Conservation (phyloP, 371 early-diverging fungal species). For the Apophysomyces ossiformis region DNA sequence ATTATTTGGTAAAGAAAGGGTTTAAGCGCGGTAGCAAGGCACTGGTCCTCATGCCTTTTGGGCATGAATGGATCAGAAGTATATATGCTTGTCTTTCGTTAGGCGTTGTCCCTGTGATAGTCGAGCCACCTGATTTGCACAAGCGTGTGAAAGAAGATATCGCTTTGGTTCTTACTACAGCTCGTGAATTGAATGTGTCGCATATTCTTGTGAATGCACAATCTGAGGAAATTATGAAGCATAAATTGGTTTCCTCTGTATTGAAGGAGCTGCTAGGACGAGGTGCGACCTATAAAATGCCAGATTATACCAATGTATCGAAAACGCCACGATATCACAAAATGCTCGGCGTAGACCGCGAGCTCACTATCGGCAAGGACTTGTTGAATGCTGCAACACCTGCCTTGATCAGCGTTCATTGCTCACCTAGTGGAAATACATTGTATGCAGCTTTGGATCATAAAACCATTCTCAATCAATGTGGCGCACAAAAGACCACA, state of each 20-base stretch:
- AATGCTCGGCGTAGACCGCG: slow-evolving; percentile 57
- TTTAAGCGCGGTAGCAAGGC: slow-evolving; percentile 65
- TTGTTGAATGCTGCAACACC: slow-evolving; percentile 33
- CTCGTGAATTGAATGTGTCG: slow-evolving; percentile 62
- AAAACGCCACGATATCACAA: slow-evolving; percentile 58
- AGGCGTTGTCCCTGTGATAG: slow-evolving; percentile 77
- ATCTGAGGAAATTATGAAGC: slow-evolving; percentile 71
- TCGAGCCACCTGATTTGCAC: slow-evolving; percentile 67
- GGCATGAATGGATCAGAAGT: slow-evolving; percentile 72
- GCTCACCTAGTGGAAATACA: slow-evolving; percentile 50
- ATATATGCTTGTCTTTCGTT: slow-evolving; percentile 82
- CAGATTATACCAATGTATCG: slow-evolving; percentile 53
- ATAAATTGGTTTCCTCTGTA: slow-evolving; percentile 50
- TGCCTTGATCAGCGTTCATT: slow-evolving; percentile 58
- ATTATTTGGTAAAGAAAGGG: slow-evolving; percentile 62
- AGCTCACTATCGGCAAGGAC: slow-evolving; percentile 42
- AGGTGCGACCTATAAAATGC: slow-evolving; percentile 22
- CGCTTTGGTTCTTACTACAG: slow-evolving; percentile 59
- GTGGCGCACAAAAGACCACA: slow-evolving; percentile 76
- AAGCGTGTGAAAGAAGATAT: slow-evolving; percentile 76
- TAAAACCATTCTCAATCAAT: slow-evolving; percentile 67
- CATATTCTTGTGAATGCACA: slow-evolving; percentile 66
- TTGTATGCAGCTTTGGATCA: slow-evolving; percentile 67
- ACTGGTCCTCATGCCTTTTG: slow-evolving; percentile 73
- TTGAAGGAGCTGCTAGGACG: slow-evolving; percentile 29